Conservation (phyloP, 768 basidiomycete genomes). For the Macrolepiota albuminosa region DNA sequence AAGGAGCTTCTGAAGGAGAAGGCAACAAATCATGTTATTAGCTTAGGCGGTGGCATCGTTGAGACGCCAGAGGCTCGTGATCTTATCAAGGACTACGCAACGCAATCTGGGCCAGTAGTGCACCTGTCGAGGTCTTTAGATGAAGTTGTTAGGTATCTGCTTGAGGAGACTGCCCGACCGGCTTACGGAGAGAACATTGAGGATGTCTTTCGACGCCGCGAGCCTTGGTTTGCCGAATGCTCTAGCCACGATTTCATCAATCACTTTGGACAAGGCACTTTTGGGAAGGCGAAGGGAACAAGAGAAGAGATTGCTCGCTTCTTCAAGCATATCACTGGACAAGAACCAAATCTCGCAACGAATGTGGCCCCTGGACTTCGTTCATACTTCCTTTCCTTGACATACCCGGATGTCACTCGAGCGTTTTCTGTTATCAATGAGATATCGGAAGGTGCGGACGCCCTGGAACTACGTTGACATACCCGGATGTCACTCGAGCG, state of each 20-base stretch:
- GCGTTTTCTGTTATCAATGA: slow-evolving; percentile 67
- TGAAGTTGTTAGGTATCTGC: slow-evolving; percentile 79
- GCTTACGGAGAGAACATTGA: slow-evolving; percentile 83
- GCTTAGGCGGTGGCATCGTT: slow-evolving; percentile 92
- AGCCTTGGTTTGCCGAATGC: slow-evolving; percentile 84
- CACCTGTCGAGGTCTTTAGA: slow-evolving; percentile 77
- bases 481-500: slow-evolving; percentile 77
- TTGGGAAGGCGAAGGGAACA: slow-evolving; percentile 27
- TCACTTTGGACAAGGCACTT: slow-evolving; percentile 37
- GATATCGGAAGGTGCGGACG: slow-evolving; percentile 81
- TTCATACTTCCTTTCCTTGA: slow-evolving; percentile 92
- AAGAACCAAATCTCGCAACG: slow-evolving; percentile 55
- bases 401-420: slow-evolving; percentile 81
- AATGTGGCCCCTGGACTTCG: slow-evolving; percentile 50
- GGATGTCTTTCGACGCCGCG: slow-evolving; percentile 80
- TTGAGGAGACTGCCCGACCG: slow-evolving; percentile 71
- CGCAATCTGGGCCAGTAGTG: slow-evolving; percentile 67
- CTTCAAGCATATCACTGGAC: slow-evolving; percentile 84
- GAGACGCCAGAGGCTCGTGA: slow-evolving; percentile 77
- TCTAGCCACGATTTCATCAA: slow-evolving; percentile 84
- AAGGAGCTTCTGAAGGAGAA: slow-evolving; percentile 59
- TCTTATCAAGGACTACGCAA: slow-evolving; percentile 61
- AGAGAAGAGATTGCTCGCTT: slow-evolving; percentile 71
- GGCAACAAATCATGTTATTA: slow-evolving; percentile 66
- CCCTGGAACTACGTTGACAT: slow-evolving; percentile 92